Evolutionary conservation across 2,329 filamentous ascomycete genomes (phyloP), one percentile per base, ranked within the genome.

Genomic region (Pseudopithomyces maydicus): DNA sequence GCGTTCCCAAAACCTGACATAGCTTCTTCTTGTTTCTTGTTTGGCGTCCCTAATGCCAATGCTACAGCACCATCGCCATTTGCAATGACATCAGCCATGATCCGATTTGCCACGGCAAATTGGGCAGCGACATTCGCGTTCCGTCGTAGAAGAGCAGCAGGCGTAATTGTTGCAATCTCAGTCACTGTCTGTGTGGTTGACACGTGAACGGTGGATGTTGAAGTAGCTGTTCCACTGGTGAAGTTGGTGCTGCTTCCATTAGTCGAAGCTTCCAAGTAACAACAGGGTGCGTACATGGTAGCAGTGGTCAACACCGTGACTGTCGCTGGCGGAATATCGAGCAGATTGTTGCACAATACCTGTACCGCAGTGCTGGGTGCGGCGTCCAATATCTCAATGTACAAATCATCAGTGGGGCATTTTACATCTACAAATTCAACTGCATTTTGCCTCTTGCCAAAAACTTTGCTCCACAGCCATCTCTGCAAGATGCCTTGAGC

Each of bases 341-440:
- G 61, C 62, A 63, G 67, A 48, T 59, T 64, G 44, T 73, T 71
- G 55, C 70, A 73, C 47, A 73, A 70, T 11, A 46, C 63, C 26
- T 65, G 56, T 22, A 64, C 55, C 15, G 58, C 55, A n/a, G 53
- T 39, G 10, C 42, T 35, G 0, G 55, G 49, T 39, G 58, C 62
- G 44, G 48, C 57, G 43, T 65, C 48, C 22, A 72, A 49, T 14
- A 68, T 52, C 8, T 60, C 49, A 44, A 58, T 56, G 43, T 63
- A 67, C 45, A 59, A 41, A 48, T 69, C 54, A 6, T 62, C 49
- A 11, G 47, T 55, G 8, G 65, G 58, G 38, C 66, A 69, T 23
- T 61, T 23, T 26, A 35, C n/a, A 29, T 51, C 38, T 20, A 38
- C 20, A 19, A 51, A 51, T 12, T 52, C 22, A 2, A 29, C 32